phyloP scores from a whole-genome alignment of 2,329 filamentous ascomycete species.

The Penicillium sp. region DNA sequence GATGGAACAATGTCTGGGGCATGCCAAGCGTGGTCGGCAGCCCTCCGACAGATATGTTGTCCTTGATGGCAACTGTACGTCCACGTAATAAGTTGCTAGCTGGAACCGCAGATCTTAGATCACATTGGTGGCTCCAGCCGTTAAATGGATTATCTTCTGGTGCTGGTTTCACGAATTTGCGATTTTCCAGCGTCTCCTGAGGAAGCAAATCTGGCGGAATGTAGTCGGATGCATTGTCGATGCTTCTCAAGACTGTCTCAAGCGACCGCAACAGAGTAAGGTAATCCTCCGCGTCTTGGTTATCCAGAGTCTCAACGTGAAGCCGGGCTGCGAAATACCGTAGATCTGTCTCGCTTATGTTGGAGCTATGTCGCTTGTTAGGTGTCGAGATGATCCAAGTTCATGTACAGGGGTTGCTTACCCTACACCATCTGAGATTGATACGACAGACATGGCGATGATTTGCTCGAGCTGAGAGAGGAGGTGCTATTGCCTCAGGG shows the following conservation, averaged over 20 bases:
- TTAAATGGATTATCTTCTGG: slow-evolving; percentile 31
- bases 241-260: slow-evolving; percentile 19
- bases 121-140: slow-evolving; percentile 37
- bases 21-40: slow-evolving; percentile 30
- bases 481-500: not conserved
- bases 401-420: not conserved
- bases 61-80: slow-evolving; percentile 30
- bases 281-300: slow-evolving; percentile 11
- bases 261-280: slow-evolving; percentile 23
- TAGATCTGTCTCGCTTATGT: not conserved
- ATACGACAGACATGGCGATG: not conserved
- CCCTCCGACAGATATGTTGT: slow-evolving; percentile 31
- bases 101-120: slow-evolving; percentile 23
- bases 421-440: not conserved
- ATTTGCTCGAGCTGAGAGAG: not conserved
- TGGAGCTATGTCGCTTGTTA: slow-evolving; percentile 1
- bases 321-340: not conserved
- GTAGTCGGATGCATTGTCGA: slow-evolving; percentile 29
- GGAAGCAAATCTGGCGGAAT: slow-evolving; percentile 30
- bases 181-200: slow-evolving; percentile 19
- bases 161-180: slow-evolving; percentile 14
- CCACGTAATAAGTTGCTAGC: slow-evolving; percentile 21
- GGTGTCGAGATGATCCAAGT: not conserved
- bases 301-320: not conserved
- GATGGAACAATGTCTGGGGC: slow-evolving; percentile 19